Conservation (phyloP, 306 rosid species). For the Alnus glutinosa region DNA sequence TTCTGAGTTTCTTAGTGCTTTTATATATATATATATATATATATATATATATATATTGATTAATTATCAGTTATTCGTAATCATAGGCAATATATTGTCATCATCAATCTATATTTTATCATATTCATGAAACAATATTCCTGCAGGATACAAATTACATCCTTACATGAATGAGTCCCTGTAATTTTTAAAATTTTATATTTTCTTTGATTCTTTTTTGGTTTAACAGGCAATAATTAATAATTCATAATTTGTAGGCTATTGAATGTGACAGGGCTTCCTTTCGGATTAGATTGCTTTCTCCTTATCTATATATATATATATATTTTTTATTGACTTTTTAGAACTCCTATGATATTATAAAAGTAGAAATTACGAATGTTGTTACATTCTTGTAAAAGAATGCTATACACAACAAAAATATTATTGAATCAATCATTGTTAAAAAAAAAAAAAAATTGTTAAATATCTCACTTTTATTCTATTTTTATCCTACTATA, state of each 20-base stretch:
- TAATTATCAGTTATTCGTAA: neutral
- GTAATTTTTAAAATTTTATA: neutral
- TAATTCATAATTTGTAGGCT: neutral
- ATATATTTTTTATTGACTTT: neutral
- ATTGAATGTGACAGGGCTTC: too few species aligned
- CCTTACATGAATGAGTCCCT: too few species aligned
- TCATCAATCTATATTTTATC: neutral
- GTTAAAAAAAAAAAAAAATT: too few species aligned
- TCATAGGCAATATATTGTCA: neutral
- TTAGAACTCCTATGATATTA: neutral
- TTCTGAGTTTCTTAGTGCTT: neutral
- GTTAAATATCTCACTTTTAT: too few species aligned
- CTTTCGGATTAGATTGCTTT: too few species aligned
- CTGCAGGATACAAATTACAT: neutral
- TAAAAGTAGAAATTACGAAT: neutral
- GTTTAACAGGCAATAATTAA: neutral
- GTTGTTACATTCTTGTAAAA: too few species aligned
- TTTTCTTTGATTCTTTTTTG: neutral
- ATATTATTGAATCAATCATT: too few species aligned
- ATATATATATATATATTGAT: neutral
- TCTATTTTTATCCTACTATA: too few species aligned
- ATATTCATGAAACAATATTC: neutral
- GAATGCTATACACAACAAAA: too few species aligned
- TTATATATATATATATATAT: neutral
- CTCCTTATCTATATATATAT: accelerated